Base-by-base conservation (phyloP, 2,329 filamentous ascomycete genomes). In the Rhytidhysteron rufulum region DNA sequence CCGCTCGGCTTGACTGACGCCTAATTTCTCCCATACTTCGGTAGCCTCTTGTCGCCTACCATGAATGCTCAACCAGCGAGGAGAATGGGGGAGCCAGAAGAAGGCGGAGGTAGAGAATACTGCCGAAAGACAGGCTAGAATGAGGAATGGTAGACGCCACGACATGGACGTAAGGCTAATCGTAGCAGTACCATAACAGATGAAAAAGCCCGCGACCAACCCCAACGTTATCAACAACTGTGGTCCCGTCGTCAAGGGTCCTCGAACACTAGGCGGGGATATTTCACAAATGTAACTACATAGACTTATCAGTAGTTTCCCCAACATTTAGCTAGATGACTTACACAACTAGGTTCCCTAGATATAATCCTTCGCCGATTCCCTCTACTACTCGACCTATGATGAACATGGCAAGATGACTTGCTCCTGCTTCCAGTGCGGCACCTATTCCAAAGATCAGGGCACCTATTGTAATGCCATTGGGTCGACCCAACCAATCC, bases 231-330 rank as follows among this genome's bases (percentile, higher is more conserved):
- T 69, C 32, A 78, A 53, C 35, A 81, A 64, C 46, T 82, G 78
- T 0, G 77, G 74, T 4, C 74, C 57, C 0, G 74, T 72, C 0
- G 73, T 70, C 2, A 83, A 53, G 1, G 69, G 62, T 0, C 78
- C 79, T 20, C 80, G 63, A 4, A 65, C 58, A 4, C 59, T 62
- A 1, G 70, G 62, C 0, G 79, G 79, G 1, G 79, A 74, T 13
- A 83, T 79, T 55, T 84, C 80, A 41, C 75, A 76, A 19, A 83
- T 77, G 45, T 82, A 79, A 3, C 24, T 27, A 13, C 24, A n/a
- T n/a, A n/a, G n/a, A n/a, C n/a, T n/a, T n/a, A n/a, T n/a, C n/a
- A n/a, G n/a, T 27, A 27, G 24, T 27, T 27, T 8, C 24, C 24
- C n/a, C n/a, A n/a, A n/a, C n/a, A n/a, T n/a, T n/a, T n/a, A n/a